A percentile compares a stretch with the other conserved stretches of the same genome.
Conservation (phyloP, 805 yeast genomes). For the Clavispora fructus region DNA sequence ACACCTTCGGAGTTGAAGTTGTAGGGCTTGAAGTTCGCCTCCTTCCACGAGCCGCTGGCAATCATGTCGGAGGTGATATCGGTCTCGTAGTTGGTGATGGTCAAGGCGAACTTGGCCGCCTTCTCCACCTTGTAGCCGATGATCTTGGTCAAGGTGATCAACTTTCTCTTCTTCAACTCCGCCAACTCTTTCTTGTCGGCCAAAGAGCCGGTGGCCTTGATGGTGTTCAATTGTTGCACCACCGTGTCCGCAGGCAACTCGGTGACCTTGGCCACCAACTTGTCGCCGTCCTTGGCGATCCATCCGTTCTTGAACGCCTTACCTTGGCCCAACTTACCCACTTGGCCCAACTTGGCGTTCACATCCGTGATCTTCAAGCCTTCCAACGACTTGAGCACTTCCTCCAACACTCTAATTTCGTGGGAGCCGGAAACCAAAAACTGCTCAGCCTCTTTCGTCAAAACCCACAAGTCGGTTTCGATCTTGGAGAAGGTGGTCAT, state of each 20-base stretch:
- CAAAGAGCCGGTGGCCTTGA: slow-evolving; percentile 52
- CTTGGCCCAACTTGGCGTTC: slow-evolving; percentile 63
- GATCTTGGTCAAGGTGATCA: slow-evolving; percentile 63
- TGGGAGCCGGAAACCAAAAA: slow-evolving; percentile 82
- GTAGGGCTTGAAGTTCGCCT: slow-evolving; percentile 84
- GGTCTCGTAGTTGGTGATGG: slow-evolving; percentile 78
- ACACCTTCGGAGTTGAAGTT: slow-evolving; percentile 95
- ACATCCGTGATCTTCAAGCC: slow-evolving; percentile 81
- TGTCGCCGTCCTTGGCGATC: slow-evolving; percentile 85
- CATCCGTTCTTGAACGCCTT: slow-evolving; percentile 97
- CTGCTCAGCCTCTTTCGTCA: slow-evolving; percentile 78
- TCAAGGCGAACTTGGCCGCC: slow-evolving; percentile 79
- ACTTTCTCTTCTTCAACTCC: slow-evolving; percentile 93
- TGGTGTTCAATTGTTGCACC: slow-evolving; percentile 54
- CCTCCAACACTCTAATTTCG: slow-evolving; percentile 73
- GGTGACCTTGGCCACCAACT: slow-evolving; percentile 57
- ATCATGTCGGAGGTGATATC: slow-evolving; percentile 95
- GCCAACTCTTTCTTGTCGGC: slow-evolving; percentile 59
- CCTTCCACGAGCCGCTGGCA: slow-evolving; percentile 73
- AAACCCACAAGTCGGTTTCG: slow-evolving; percentile 70
- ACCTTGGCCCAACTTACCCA: slow-evolving; percentile 92
- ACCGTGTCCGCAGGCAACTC: slow-evolving; percentile 62
- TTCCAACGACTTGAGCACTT: slow-evolving; percentile 68
- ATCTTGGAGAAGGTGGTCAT: slow-evolving; percentile 71
- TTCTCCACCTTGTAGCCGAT: slow-evolving; percentile 72